Base-by-base conservation (phyloP, 768 basidiomycete species). In the Lentinula boryana region DNA sequence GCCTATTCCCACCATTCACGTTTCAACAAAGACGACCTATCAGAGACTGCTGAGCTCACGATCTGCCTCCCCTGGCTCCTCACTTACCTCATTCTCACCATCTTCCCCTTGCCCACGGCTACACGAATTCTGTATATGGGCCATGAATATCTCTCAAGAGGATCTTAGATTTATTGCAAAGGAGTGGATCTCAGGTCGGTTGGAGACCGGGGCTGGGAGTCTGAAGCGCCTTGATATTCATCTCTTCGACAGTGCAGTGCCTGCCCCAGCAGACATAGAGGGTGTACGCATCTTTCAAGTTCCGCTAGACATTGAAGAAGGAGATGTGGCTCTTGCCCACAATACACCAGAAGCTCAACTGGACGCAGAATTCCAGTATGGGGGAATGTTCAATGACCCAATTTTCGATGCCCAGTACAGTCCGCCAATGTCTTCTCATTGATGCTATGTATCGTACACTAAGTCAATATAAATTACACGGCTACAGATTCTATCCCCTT, bases 341-440 rank as follows among this genome's bases (percentile, higher is more conserved):
- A 65, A 62, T 56, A 56, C 51, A n/a, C 65, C 62, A 49, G 53
- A 63, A 10, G 33, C 12, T 36, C n/a, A 60, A 15, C 52, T 62
- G 49, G 60, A 60, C 21, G 65, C 68, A 46, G 66, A 68, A 9
- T 75, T 63, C 50, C 65, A 64, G 18, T 63, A 59, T 33, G 71
- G 71, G 10, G 71, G 72, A 46, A 64, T 63, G 1, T 70, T 71
- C 60, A 68, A 72, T 63, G 72, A 72, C 61, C 69, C 69, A 32
- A 54, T 60, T 23, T 71, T 73, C 59, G 72, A 73, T 58, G 66
- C 66, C 15, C 64, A 61, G 33, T 72, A 69, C 21, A 35, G 31
- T n/a, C 3, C 23, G 8, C 13, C 51, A 35, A n/a, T 35, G 12
- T 16, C 33, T 52, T 31, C 51, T 52, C 51, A 35, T 35, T 52